These are phyloP conservation scores for Monilinia laxa DNA, from an alignment of 2,329 filamentous ascomycete genomes.

Conservation along the genomic window DNA sequence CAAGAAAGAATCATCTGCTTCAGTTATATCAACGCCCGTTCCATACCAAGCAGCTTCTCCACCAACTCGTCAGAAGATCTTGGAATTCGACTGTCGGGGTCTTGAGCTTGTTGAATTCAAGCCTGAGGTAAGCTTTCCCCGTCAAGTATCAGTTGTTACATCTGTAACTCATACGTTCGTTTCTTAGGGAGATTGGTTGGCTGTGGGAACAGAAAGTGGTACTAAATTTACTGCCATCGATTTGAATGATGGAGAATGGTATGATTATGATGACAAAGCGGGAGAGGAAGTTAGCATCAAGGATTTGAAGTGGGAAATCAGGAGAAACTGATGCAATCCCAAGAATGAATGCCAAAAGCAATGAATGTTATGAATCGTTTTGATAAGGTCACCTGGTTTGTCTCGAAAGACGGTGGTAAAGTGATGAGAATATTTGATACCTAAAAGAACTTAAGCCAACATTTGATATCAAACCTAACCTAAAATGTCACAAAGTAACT, in stretches of 20 bases:
- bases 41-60: conserved; percentile 71
- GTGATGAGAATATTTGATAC: conserved; percentile 9
- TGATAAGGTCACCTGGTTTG: conserved; percentile 4
- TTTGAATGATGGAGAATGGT: conserved; percentile 90
- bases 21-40: conserved; percentile 71
- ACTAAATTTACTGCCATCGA: conserved; percentile 84
- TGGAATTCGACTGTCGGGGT: conserved; percentile 92
- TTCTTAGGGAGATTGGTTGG: conserved; percentile 80
- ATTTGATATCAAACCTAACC: neutral
- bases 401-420: neutral
- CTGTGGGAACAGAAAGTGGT: conserved; percentile 73
- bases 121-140: conserved; percentile 64
- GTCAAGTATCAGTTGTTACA: neutral
- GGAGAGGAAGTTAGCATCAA: conserved; percentile 90
- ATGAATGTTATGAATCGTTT: conserved; percentile 12
- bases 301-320: conserved; percentile 81
- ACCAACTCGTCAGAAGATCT: conserved; percentile 72
- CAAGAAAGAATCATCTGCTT: conserved; percentile 81
- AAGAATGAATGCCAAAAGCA: neutral
- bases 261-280: conserved; percentile 94
- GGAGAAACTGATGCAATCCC: conserved; percentile 35
- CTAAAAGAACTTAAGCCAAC: neutral
- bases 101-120: conserved; percentile 90
- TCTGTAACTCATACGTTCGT: neutral
- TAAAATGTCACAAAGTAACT: neutral